phyloP scores from a whole-genome alignment of 192 early-diverging fungal genomes.

The Entomortierella chlamydospora region DNA sequence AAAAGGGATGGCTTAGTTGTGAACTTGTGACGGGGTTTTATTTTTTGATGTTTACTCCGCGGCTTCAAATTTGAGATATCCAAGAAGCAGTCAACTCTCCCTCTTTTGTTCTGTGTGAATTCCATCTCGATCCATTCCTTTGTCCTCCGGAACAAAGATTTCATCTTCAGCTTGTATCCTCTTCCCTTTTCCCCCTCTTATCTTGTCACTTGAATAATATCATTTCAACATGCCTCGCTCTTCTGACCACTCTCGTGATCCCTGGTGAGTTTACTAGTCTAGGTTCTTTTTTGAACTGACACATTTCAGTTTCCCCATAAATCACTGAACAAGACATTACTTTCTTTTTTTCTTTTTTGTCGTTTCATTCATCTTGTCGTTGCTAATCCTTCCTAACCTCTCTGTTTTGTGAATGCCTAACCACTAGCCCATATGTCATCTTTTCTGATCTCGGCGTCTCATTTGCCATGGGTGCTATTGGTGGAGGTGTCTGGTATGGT shows the following conservation, averaged over 20 bases:
- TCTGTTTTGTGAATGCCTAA: background rate
- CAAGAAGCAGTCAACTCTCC: too few relatives aligned
- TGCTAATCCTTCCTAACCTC: background rate
- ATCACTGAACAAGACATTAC: too few relatives aligned
- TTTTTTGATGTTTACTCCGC: too few relatives aligned
- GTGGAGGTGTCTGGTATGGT: slow-evolving; percentile 95
- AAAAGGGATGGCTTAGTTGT: too few relatives aligned
- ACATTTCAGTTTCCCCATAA: too few relatives aligned
- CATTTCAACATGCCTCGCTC: slow-evolving; percentile 61
- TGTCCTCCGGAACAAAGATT: background rate
- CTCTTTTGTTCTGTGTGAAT: background rate
- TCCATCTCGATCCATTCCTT: slow-evolving; percentile 5
- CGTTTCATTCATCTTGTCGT: background rate
- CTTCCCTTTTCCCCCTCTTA: background rate
- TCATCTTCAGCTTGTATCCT: background rate
- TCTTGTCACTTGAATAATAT: background rate
- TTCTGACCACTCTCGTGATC: slow-evolving; percentile 67
- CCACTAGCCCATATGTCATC: slow-evolving; percentile 81
- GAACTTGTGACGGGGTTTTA: too few relatives aligned
- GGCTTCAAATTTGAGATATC: too few relatives aligned
- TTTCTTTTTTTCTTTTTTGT: background rate
- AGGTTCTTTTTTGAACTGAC: background rate
- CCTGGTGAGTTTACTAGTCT: slow-evolving; percentile 53
- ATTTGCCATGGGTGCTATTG: slow-evolving; percentile 97
- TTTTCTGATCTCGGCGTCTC: slow-evolving; percentile 87